phyloP scores from a whole-genome alignment of 2,329 filamentous ascomycete species.

The Fusarium duplospermum region DNA sequence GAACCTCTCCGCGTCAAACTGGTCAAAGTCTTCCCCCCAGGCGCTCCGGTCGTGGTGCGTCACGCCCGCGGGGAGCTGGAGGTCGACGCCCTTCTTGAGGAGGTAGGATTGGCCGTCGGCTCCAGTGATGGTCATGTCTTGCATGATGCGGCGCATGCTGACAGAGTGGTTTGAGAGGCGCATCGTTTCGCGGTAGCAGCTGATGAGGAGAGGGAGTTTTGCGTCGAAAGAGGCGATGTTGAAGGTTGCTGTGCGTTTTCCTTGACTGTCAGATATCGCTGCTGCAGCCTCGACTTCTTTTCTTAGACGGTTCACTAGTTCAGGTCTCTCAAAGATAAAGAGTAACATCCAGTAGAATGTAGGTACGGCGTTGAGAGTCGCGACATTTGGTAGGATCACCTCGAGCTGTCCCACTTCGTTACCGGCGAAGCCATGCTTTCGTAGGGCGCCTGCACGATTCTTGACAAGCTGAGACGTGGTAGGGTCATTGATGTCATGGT shows the following conservation, averaged over 20 bases:
- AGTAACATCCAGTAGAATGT: slow-evolving; percentile 52
- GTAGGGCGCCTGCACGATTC: slow-evolving; percentile 44
- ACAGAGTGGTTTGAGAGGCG: slow-evolving; percentile 54
- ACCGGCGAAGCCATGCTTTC: slow-evolving; percentile 44
- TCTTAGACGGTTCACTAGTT: slow-evolving; percentile 35
- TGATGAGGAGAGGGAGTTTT: slow-evolving; percentile 56
- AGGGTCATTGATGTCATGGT: slow-evolving; percentile 42
- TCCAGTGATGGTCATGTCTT: slow-evolving; percentile 53
- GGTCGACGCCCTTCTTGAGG: slow-evolving; percentile 45
- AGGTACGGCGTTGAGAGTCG: slow-evolving; percentile 51
- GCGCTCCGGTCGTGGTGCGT: slow-evolving; percentile 35
- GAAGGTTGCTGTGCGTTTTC: slow-evolving; percentile 41
- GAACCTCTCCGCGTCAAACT: slow-evolving; percentile 44
- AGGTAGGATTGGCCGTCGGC: slow-evolving; percentile 41
- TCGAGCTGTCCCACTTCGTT: slow-evolving; percentile 47
- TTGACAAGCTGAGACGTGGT: slow-evolving; percentile 43
- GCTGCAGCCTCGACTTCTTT: slow-evolving; percentile 30
- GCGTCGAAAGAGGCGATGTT: slow-evolving; percentile 52
- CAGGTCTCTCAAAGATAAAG: slow-evolving; percentile 44
- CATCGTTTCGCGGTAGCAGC: slow-evolving; percentile 58
- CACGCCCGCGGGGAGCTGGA: slow-evolving; percentile 44
- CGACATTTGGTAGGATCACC: slow-evolving; percentile 44
- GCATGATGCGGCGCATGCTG: slow-evolving; percentile 54
- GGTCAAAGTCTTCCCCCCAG: slow-evolving; percentile 40
- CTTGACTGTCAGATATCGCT: not conserved